Evolutionary conservation across 1,284 basidiomycete species (phyloP), one percentile per base, ranked within the genome.

Genomic region (Trametes sp.): DNA sequence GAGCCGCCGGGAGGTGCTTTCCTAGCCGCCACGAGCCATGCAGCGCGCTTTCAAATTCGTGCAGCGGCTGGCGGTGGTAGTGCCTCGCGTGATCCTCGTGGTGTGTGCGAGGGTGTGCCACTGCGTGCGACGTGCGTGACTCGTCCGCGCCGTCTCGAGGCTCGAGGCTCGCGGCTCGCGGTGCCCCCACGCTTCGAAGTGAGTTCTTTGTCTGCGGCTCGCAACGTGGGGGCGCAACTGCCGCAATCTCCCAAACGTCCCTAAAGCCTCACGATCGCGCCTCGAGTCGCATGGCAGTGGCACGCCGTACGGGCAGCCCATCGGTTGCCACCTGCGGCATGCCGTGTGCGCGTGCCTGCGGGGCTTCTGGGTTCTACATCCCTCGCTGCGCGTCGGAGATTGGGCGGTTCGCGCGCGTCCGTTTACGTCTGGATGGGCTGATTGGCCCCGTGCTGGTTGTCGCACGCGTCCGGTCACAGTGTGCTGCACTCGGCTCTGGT

Each of bases 71-170:
- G n/a, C n/a, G n/a, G n/a, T n/a, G n/a, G n/a, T n/a, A n/a, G n/a
- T n/a, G 31, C 54, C 54, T 48, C n/a, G 54, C 45, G 56, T 41
- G 56, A 50, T 57, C 56, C 56, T 41, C 56, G 56, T 50, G 56
- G 48, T 23, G 29, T 19, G 28, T n/a, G n/a, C n/a, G n/a, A n/a
- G n/a, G n/a, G n/a, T n/a, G n/a, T n/a, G n/a, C n/a, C n/a, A n/a
- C n/a, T 21, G 46, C 21, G 41, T 42, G 41, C 19, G 42, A 14
- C 23, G 42, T 26, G 29, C 16, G 24, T n/a, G 14, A 5, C 48
- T 16, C 48, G 33, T 2, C 19, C 29, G 46, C 29, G 13, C 3
- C 14, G 28, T 16, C 14, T n/a, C 8, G 26, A 7, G 3, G 14
- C 48, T 3, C 28, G 48, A 4, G 6, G 28, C 19, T n/a, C 5